Evolutionary conservation across 306 rosid species (phyloP), one percentile per base, ranked within the genome.

Genomic region (Glycine latifolia): DNA sequence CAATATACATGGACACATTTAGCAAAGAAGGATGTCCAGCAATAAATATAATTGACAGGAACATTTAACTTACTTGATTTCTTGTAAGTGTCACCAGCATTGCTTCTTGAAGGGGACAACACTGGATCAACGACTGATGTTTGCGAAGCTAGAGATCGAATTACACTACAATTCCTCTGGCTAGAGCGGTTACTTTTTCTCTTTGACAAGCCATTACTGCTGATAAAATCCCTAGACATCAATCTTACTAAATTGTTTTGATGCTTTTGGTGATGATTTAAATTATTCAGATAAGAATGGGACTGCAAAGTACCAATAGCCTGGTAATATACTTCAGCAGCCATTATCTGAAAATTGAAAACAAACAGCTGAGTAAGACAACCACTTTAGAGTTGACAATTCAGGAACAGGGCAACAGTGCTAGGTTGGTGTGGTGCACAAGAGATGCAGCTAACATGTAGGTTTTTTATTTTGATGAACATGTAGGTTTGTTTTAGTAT

Each of bases 101-200:
- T 89, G 85, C 84, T 91, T 67, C 81, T 88, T 66, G 94, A 85
- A 65, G 97, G 93, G 46, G 90, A 86, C 39, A 77, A 71, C 60
- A 87, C 90, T 13, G 87, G 92, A 87, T 96, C 98, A 75, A 75
- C 88, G 86, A 93, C 90, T 17, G 98, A 83, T 50, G 88, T 82
- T 67, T 89, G 97, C 62, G 96, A 89, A 81, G 86, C 84, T 1
- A 92, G 90, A 58, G 94, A 89, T 87, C 81, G 90, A 87, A 87
- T 81, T 16, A 73, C 88, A 11, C 87, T 26, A 15, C 79, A 10
- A 35, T 55, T 87, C 74, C 89, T 87, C 63, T 8, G 65, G 55
- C 80, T 35, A 8, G 80, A 71, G 78, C 7, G 61, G 56, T 54
- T 67, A 76, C 80, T 82, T 84, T 85, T 88, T 47, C 85, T 86